Evolutionary conservation across 805 yeast species (phyloP).

Genomic region (Suhomyces sp.): DNA sequence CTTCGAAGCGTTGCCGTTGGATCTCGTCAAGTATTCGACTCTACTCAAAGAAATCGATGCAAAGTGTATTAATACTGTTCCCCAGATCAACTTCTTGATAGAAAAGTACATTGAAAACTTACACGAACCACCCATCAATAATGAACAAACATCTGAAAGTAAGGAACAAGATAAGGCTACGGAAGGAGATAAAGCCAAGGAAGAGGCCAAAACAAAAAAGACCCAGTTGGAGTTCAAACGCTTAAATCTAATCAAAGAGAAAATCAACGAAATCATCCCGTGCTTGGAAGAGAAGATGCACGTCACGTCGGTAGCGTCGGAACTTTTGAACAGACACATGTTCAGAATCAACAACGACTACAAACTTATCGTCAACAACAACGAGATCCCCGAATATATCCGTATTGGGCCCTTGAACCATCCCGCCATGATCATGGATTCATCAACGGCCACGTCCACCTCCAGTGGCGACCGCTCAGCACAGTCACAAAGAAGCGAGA

Average conservation of each 20-base stretch:
- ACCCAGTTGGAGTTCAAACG: slow-evolving; percentile 23
- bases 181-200: not conserved
- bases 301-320: slow-evolving; percentile 88
- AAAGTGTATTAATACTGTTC: slow-evolving; percentile 75
- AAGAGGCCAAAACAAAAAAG: slow-evolving; percentile 1
- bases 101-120: slow-evolving; percentile 39
- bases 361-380: slow-evolving; percentile 62
- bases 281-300: slow-evolving; percentile 96
- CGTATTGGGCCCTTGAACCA: slow-evolving; percentile 80
- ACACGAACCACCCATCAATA: slow-evolving; percentile 10
- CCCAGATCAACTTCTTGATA: slow-evolving; percentile 58
- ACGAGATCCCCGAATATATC: slow-evolving; percentile 78
- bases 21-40: slow-evolving; percentile 80
- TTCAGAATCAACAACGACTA: slow-evolving; percentile 77
- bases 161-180: not conserved
- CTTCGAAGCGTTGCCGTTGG: slow-evolving; percentile 84
- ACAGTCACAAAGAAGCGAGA: slow-evolving; percentile 76
- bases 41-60: slow-evolving; percentile 91
- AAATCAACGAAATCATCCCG: slow-evolving; percentile 73
- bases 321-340: slow-evolving; percentile 64
- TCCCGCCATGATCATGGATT: slow-evolving; percentile 79
- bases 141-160: not conserved
- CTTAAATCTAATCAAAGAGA: slow-evolving; percentile 40
- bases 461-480: slow-evolving; percentile 47
- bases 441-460: slow-evolving; percentile 40